Evolutionary conservation across 805 yeast species (phyloP).

Genomic region (Schwanniomyces pseudopolymorphus): DNA sequence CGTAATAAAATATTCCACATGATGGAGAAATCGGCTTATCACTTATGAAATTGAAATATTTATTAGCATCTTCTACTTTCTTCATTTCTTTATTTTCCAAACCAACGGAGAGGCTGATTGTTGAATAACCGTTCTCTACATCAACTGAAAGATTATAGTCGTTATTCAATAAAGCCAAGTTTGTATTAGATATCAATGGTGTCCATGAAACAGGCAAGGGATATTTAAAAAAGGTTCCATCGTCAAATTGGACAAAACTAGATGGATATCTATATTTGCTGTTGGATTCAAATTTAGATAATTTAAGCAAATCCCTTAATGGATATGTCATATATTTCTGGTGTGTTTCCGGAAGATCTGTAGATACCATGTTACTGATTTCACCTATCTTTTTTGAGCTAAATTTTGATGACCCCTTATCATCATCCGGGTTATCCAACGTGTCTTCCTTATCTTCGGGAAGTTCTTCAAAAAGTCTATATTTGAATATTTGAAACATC

Average conservation of each 20-base stretch:
- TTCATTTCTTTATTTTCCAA: neutral
- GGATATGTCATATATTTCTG: conserved; percentile 18
- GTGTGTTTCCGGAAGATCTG: conserved; percentile 17
- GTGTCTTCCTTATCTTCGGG: conserved; percentile 6
- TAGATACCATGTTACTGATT: conserved; percentile 6
- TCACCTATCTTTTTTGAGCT: conserved; percentile 18
- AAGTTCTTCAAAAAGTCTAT: conserved; percentile 21
- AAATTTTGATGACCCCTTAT: conserved; percentile 1
- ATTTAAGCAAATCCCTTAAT: conserved; percentile 23
- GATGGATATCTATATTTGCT: conserved; percentile 24
- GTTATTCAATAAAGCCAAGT: conserved; percentile 20
- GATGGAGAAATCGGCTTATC: conserved; percentile 32
- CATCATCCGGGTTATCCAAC: conserved; percentile 1
- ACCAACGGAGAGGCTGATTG: conserved; percentile 20
- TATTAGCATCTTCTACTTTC: conserved; percentile 2
- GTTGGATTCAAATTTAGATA: conserved; percentile 15
- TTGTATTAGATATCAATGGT: conserved; percentile 30
- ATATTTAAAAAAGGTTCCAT: conserved; percentile 21
- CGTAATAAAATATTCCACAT: conserved; percentile 42
- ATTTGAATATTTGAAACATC: conserved; percentile 30
- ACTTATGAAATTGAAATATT: conserved; percentile 37
- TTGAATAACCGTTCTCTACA: conserved; percentile 28
- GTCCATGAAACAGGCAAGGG: conserved; percentile 40
- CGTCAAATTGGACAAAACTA: conserved; percentile 25
- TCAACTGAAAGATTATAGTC: conserved; percentile 23